Base-by-base conservation (phyloP, 495 filamentous ascomycete genomes). In the Aspergillus biplanus region DNA sequence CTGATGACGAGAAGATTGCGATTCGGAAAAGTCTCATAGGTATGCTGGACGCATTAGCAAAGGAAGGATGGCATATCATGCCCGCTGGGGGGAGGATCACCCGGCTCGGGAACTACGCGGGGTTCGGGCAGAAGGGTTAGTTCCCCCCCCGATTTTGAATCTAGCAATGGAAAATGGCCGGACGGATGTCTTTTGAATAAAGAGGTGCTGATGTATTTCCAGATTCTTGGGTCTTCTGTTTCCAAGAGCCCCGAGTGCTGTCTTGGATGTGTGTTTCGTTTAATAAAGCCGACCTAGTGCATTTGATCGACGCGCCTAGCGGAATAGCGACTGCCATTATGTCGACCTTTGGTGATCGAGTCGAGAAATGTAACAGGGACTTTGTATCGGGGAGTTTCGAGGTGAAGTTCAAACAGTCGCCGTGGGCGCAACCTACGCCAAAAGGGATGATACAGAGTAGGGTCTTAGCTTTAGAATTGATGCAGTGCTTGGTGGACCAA, bases 231-330 rank as follows among this genome's bases (percentile, higher is more conserved):
- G 21, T 27, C 5, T 58, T 65, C 46, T 46, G 58, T 5, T 53
- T 42, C 0, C 52, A 52, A 16, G 16, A 54, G 6, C 59, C 59
- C 27, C 7, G 21, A 11, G n/a, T 44, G 4, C 48, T 37, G 31
- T 59, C 55, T 4, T 62, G 64, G 64, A 33, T 66, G 12, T 62
- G 64, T 32, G 33, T 67, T 35, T 67, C 65, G 12, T 67, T 58
- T 50, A 61, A 67, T 35, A 54, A 56, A 1, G 27, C 33, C n/a
- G 61, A 63, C n/a, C 58, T 64, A 1, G 52, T 64, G 2, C 65
- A 67, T 35, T 53, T 67, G 9, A 61, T 67, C 27, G 58, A 64
- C 9, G 58, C 57, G 5, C 57, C 65, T 0, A 31, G 16, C 7
- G 61, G 61, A n/a, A 50, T 67, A 4, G 59, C 59, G 1, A 56